A percentile compares a stretch with the other conserved stretches of the same genome.
phyloP scores from a whole-genome alignment of 441 rosid genomes.

The Dalechampia spathulata region DNA sequence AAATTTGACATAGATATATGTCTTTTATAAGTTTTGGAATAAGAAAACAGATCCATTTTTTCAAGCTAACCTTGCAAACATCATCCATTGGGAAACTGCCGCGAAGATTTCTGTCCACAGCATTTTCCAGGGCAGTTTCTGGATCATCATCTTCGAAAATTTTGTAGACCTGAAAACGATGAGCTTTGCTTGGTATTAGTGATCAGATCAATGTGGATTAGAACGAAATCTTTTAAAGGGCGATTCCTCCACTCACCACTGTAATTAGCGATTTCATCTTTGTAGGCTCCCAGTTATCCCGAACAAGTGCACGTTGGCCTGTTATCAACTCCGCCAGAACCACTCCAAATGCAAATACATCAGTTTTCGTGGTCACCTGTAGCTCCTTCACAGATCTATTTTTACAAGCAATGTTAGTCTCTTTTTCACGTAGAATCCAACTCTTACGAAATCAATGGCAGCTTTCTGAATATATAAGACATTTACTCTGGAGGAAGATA shows the following conservation, averaged over 20 bases:
- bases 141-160: conserved; percentile 42
- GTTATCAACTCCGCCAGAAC: conserved; percentile 64
- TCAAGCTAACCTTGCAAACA: conserved; percentile 36
- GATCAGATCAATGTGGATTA: not conserved
- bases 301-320: conserved; percentile 48
- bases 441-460: too few species aligned
- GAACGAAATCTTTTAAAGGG: not conserved
- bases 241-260: conserved; percentile 28
- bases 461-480: too few species aligned
- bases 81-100: conserved; percentile 44
- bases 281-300: conserved; percentile 38
- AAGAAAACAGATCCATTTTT: too few species aligned
- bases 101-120: conserved; percentile 36
- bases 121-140: conserved; percentile 32
- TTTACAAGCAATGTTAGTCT: not conserved
- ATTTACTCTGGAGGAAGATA: conserved; percentile 65
- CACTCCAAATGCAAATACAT: conserved; percentile 62
- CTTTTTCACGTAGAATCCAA: not conserved
- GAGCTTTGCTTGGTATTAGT: not conserved
- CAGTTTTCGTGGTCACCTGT: conserved; percentile 57
- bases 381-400: conserved; percentile 55
- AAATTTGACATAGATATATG: not conserved
- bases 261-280: conserved; percentile 49
- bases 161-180: conserved; percentile 24
- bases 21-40: not conserved